Evolutionary conservation across 2,329 filamentous ascomycete species (phyloP).

Genomic region (Podosphaera leucotricha): DNA sequence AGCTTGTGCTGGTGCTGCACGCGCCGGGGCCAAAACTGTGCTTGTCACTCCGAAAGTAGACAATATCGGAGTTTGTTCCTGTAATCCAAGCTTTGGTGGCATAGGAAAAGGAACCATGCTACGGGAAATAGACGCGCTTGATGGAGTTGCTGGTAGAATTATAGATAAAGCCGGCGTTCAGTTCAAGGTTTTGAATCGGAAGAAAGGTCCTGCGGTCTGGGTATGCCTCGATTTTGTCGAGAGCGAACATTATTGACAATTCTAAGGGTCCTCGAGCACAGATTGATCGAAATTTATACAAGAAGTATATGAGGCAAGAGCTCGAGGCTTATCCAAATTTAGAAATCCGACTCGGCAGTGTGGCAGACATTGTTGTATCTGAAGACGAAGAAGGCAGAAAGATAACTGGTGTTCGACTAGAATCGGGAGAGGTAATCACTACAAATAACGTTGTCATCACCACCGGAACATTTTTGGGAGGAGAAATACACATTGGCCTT

Average conservation of each 20-base stretch:
- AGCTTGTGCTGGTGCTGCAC: slow-evolving; percentile 73
- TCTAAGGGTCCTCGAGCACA: slow-evolving; percentile 63
- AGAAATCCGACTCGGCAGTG: slow-evolving; percentile 61
- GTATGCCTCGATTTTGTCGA: slow-evolving; percentile 9
- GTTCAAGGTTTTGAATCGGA: slow-evolving; percentile 69
- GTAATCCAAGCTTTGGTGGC: slow-evolving; percentile 93
- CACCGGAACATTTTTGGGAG: slow-evolving; percentile 83
- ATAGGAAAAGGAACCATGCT: slow-evolving; percentile 96
- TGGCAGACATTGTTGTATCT: slow-evolving; percentile 72
- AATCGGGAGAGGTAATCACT: slow-evolving; percentile 64
- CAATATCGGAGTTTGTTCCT: slow-evolving; percentile 86
- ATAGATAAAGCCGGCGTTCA: slow-evolving; percentile 92
- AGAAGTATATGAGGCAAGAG: slow-evolving; percentile 75
- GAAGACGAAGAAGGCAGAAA: slow-evolving; percentile 33
- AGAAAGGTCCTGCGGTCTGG: slow-evolving; percentile 91
- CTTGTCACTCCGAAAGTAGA: slow-evolving; percentile 71
- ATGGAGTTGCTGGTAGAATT: slow-evolving; percentile 67
- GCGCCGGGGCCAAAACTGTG: slow-evolving; percentile 69
- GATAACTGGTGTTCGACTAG: slow-evolving; percentile 66
- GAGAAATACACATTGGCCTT: slow-evolving; percentile 88
- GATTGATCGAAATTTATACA: slow-evolving; percentile 78
- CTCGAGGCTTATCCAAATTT: slow-evolving; percentile 56
- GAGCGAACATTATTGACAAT: not conserved
- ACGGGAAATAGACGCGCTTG: slow-evolving; percentile 81
- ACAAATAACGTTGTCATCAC: slow-evolving; percentile 77